phyloP scores from a whole-genome alignment of 2,329 filamentous ascomycete species.

The Ceratocystis huliohia region DNA sequence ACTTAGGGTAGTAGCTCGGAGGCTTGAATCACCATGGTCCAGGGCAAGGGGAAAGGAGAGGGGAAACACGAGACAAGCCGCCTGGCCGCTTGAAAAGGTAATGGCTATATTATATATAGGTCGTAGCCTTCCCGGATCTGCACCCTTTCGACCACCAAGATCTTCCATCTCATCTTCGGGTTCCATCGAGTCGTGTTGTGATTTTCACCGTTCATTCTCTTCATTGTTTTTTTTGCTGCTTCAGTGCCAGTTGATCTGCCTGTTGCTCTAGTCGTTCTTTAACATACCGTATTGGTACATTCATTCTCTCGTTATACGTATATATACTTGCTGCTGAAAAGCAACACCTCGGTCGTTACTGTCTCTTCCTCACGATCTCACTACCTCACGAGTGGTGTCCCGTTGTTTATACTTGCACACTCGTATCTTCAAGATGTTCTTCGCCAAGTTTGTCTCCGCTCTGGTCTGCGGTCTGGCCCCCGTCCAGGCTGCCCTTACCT shows the following conservation, averaged over 20 bases:
- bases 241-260: conserved; percentile 4
- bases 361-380: neutral
- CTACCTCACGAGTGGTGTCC: neutral
- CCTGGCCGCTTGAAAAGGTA: neutral
- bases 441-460: conserved; percentile 3
- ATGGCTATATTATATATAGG: neutral
- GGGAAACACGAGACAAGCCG: neutral
- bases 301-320: neutral
- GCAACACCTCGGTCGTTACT: conserved; percentile 9
- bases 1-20: neutral
- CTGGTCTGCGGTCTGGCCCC: conserved; percentile 12
- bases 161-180: neutral
- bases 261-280: conserved; percentile 7
- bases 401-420: neutral
- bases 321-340: neutral
- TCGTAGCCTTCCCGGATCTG: neutral
- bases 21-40: neutral
- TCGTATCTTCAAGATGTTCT: conserved; percentile 13
- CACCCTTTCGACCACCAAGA: neutral
- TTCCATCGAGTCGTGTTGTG: neutral
- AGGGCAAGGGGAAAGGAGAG: neutral
- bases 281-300: neutral
- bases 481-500: conserved; percentile 38
- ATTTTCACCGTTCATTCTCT: neutral
- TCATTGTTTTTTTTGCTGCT: neutral